A percentile compares a stretch with the other conserved stretches of the same genome.
These are phyloP conservation scores for Nemania sp. DNA, from an alignment of 2,329 filamentous ascomycete species.

Conservation along the genomic window DNA sequence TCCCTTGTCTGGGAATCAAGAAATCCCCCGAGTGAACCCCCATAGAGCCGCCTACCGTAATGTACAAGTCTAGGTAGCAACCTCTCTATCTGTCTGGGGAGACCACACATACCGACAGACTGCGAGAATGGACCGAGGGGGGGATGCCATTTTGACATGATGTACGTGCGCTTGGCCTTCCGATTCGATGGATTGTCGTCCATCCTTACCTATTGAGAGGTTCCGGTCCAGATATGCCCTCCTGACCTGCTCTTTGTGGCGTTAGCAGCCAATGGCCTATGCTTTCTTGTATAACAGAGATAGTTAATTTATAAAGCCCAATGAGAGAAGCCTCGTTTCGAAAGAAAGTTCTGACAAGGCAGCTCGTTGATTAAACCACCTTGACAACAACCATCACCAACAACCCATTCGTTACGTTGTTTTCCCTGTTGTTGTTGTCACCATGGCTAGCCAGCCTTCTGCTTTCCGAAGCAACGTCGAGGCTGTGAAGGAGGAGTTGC, in stretches of 20 bases:
- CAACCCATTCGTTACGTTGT: too few relatives aligned
- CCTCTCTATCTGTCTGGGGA: conserved; percentile 4
- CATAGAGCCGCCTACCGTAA: background rate
- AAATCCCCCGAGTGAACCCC: conserved; percentile 1
- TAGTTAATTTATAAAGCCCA: conserved; percentile 10
- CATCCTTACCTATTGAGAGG: conserved; percentile 4
- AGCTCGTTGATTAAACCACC: conserved; percentile 5
- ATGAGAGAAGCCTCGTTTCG: background rate
- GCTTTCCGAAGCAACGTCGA: conserved; percentile 29
- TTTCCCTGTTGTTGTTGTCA: background rate
- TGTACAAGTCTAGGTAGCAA: conserved; percentile 13
- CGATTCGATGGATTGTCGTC: conserved; percentile 17
- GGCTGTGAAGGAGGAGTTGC: conserved; percentile 39
- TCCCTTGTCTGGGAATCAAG: background rate
- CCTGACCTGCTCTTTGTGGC: conserved; percentile 30
- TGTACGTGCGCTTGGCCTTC: conserved; percentile 1
- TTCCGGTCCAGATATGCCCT: background rate
- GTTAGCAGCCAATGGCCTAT: background rate
- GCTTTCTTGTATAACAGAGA: background rate
- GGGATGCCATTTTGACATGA: conserved; percentile 11
- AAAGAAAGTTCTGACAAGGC: too few relatives aligned
- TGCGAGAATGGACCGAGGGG: conserved; percentile 38
- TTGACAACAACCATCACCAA: background rate
- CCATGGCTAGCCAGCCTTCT: conserved; percentile 21
- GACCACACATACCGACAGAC: conserved; percentile 37